Conservation (phyloP, 2,329 filamentous ascomycete genomes). For the Ilyonectria sp. region DNA sequence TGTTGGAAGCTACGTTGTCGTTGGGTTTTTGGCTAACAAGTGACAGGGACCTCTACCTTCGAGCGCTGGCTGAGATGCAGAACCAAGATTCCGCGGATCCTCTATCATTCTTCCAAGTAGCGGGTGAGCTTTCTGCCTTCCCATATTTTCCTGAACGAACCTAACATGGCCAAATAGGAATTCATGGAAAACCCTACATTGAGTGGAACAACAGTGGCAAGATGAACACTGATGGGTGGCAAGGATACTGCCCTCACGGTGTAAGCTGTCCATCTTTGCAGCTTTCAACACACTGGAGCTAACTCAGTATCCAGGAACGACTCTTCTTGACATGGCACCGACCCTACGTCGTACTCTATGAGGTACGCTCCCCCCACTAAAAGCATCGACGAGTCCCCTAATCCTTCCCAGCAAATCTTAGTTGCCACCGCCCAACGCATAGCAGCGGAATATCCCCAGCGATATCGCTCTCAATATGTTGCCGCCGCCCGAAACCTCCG, state of each 20-base stretch:
- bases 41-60: constrained; percentile 65
- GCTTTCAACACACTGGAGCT: constrained; percentile 8
- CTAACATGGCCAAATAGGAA: constrained; percentile 47
- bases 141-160: background rate
- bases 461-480: constrained; percentile 55
- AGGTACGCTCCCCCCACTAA: constrained; percentile 55
- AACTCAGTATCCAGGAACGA: constrained; percentile 57
- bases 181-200: constrained; percentile 60
- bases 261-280: constrained; percentile 48
- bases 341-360: constrained; percentile 67
- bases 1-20: constrained; percentile 19
- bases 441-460: constrained; percentile 59
- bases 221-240: constrained; percentile 49
- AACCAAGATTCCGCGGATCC: constrained; percentile 57
- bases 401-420: constrained; percentile 64
- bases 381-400: constrained; percentile 22
- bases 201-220: constrained; percentile 60
- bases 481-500: constrained; percentile 63
- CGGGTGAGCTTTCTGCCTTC: constrained; percentile 54
- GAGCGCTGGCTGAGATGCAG: constrained; percentile 61
- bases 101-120: constrained; percentile 66
- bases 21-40: constrained; percentile 30
- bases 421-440: constrained; percentile 62
- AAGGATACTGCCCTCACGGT: constrained; percentile 64
- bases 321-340: constrained; percentile 70